Conservation (phyloP, 2,329 filamentous ascomycete species). For the Rhynchosporium secalis region DNA sequence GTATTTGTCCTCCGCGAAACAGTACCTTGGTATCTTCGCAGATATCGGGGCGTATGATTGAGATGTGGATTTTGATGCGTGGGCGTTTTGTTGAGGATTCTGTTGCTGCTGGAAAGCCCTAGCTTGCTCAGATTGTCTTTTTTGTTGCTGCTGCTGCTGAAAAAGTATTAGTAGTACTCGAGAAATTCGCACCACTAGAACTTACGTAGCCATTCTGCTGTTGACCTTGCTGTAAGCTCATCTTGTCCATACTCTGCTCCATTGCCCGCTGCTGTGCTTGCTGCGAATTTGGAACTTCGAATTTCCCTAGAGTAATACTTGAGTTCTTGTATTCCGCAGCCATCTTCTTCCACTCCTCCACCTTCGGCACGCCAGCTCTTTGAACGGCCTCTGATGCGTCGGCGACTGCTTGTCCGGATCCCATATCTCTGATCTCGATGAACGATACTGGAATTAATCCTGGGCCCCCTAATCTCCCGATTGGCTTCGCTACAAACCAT, state of each 20-base stretch:
- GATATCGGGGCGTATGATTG: slow-evolving; percentile 73
- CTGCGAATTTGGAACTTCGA: slow-evolving; percentile 58
- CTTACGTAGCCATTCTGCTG: slow-evolving; percentile 54
- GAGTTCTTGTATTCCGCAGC: slow-evolving; percentile 99
- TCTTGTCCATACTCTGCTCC: slow-evolving; percentile 71
- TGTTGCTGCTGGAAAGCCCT: slow-evolving; percentile 30
- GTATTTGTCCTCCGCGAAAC: slow-evolving; percentile 96
- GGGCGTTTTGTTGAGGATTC: slow-evolving; percentile 36
- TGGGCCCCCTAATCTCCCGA: slow-evolving; percentile 90
- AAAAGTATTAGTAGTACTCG: slow-evolving; percentile 17
- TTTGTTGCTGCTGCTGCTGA: slow-evolving; percentile 24
- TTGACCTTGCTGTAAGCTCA: slow-evolving; percentile 68
- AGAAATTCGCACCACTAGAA: neutral
- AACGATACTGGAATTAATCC: slow-evolving; percentile 96
- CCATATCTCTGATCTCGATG: slow-evolving; percentile 94
- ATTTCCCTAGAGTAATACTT: slow-evolving; percentile 93
- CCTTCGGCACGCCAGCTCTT: slow-evolving; percentile 85
- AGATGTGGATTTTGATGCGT: slow-evolving; percentile 48
- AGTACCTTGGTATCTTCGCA: slow-evolving; percentile 88
- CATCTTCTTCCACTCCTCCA: slow-evolving; percentile 99
- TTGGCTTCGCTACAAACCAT: slow-evolving; percentile 99
- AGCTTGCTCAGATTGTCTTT: slow-evolving; percentile 35
- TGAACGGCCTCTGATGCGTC: slow-evolving; percentile 84
- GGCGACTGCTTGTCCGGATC: slow-evolving; percentile 75
- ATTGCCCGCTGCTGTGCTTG: slow-evolving; percentile 55